These are phyloP conservation scores for Pittosporum tobira DNA, from an alignment of 129 eudicot species.

Conservation along the genomic window DNA sequence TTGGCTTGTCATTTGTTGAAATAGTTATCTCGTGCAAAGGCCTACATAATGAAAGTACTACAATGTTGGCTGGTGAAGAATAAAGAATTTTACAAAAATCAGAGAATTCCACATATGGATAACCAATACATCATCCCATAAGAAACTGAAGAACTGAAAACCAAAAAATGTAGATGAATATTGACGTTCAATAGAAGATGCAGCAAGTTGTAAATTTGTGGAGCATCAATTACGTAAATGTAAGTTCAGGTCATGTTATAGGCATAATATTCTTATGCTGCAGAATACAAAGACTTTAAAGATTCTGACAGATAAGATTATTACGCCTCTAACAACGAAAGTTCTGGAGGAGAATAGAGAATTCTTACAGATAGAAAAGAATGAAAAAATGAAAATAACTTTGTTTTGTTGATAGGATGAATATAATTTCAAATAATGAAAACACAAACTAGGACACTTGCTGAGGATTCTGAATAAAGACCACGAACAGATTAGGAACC, in stretches of 20 bases:
- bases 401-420: neutral
- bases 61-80: conserved; percentile 12
- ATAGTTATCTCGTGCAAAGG: conserved; percentile 70
- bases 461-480: neutral
- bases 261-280: too few relatives aligned
- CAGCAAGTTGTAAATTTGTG: too few relatives aligned
- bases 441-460: neutral
- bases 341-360: too few relatives aligned
- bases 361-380: too few relatives aligned
- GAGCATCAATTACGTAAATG: neutral
- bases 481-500: neutral
- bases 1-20: conserved; percentile 84
- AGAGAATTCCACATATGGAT: neutral
- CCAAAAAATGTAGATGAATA: too few relatives aligned
- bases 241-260: neutral
- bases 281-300: too few relatives aligned
- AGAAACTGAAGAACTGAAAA: neutral
- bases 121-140: neutral
- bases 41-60: conserved; percentile 38
- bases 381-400: too few relatives aligned
- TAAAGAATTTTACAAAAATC: conserved; percentile 2
- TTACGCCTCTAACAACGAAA: too few relatives aligned
- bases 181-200: too few relatives aligned
- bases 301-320: too few relatives aligned
- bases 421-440: neutral